These are phyloP conservation scores for Pseudoturritis turrita DNA, from an alignment of 345 rosid species.

Conservation along the genomic window DNA sequence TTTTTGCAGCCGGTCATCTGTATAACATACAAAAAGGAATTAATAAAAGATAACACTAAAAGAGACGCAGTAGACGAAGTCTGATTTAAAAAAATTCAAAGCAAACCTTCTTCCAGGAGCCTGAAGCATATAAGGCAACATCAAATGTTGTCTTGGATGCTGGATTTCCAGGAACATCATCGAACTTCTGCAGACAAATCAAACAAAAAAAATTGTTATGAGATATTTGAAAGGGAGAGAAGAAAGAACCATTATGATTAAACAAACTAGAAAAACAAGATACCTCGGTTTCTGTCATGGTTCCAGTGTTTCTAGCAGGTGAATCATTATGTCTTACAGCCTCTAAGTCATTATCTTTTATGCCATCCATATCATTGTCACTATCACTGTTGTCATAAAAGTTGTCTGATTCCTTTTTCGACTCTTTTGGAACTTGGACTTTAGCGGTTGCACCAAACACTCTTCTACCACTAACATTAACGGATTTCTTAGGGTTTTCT, in stretches of 20 bases:
- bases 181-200: conserved; percentile 41
- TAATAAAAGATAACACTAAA: background rate
- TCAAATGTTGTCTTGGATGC: conserved; percentile 78
- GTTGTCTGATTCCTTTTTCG: conserved; percentile 40
- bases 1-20: conserved; percentile 52
- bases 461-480: conserved; percentile 61
- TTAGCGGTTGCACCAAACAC: conserved; percentile 60
- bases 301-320: conserved; percentile 37
- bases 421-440: conserved; percentile 37
- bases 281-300: conserved; percentile 42
- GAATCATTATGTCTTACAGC: conserved; percentile 27
- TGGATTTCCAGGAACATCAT: conserved; percentile 39
- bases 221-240: background rate
- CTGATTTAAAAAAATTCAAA: background rate
- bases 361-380: conserved; percentile 50
- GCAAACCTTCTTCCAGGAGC: conserved; percentile 69
- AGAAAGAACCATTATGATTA: background rate
- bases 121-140: conserved; percentile 69
- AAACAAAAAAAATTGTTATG: conserved; percentile 1
- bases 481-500: conserved; percentile 35
- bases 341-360: conserved; percentile 34
- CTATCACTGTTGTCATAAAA: conserved; percentile 54
- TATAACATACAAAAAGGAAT: conserved; percentile 9
- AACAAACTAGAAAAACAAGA: background rate
- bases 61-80: background rate